Evolutionary conservation across 139 green algal genomes (phyloP), one percentile per base, ranked within the genome.

Genomic region (Picochlorum sp.): DNA sequence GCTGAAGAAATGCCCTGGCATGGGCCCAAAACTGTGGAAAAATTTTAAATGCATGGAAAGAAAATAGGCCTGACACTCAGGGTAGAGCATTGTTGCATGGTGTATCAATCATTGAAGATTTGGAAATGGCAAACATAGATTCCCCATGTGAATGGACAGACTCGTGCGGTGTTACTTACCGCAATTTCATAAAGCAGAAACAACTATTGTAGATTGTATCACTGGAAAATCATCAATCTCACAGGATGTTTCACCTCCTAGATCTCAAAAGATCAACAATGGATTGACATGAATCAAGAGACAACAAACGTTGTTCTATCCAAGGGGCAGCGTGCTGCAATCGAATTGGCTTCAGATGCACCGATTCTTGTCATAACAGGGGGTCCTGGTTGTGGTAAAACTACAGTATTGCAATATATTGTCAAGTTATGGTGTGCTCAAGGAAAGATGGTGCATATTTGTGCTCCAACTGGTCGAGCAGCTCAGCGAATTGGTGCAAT

Each of bases 341-440:
- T 90, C 1, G 49, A 70, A 58, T 44, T 67, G 28, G 84, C 83
- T 20, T 49, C 34, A 16, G 51, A 41, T 6, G 57, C 80, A 16
- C 83, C 76, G 2, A 45, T 85, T 11, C 60, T 85, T 62, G 70
- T 88, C n/a, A 62, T 90, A 11, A 90, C 84, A 2, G 84, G 84
- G 4, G 84, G 81, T 9, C 81, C 84, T 2, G 84, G 84, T 16
- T 88, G 80, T 44, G 84, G 84, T 67, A 90, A 90, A 73, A 90
- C 84, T 1, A 81, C 73, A 15, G 69, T 57, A 52, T 79, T 80
- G 30, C 57, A 71, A 32, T 68, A 68, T 15, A 67, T 91, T 3
- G 71, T 79, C 1, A 62, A 77, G 49, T 34, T 83, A 26, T 90
- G 83, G 83, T 24, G 49, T 18, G 57, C 58, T 14, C 64, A 80